Evolutionary conservation across 768 basidiomycete species (phyloP).

Genomic region (Tylopilus sp.): DNA sequence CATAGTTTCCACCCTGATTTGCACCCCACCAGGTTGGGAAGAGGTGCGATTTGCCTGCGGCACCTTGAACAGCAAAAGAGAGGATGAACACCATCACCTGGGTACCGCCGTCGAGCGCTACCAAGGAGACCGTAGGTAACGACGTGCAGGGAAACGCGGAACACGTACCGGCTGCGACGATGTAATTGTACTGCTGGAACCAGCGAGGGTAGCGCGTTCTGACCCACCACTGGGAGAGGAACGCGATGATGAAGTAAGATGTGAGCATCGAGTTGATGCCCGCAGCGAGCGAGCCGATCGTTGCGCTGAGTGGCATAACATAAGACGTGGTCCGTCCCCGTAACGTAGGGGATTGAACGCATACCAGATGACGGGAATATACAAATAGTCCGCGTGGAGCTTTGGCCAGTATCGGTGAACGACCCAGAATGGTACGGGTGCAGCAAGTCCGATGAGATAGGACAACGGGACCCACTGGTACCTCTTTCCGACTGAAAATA

Average conservation of each 20-base stretch:
- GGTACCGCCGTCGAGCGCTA: too few relatives aligned
- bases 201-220: conserved; percentile 34
- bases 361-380: conserved; percentile 30
- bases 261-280: conserved; percentile 32
- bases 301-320: conserved; percentile 5
- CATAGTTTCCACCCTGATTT: too few relatives aligned
- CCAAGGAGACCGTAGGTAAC: not conserved
- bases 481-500: conserved; percentile 31
- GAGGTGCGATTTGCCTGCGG: too few relatives aligned
- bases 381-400: conserved; percentile 25
- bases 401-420: conserved; percentile 35
- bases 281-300: conserved; percentile 11
- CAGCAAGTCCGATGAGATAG: conserved; percentile 31
- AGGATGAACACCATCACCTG: too few relatives aligned
- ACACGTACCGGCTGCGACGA: conserved; percentile 39
- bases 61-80: too few relatives aligned
- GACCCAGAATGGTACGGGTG: conserved; percentile 42
- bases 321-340: not conserved
- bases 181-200: conserved; percentile 38
- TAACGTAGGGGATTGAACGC: conserved; percentile 1
- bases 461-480: conserved; percentile 42
- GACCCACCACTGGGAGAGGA: conserved; percentile 37
- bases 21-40: too few relatives aligned
- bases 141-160: not conserved
- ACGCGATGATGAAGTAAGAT: conserved; percentile 19